These are phyloP conservation scores for Aspergillus sp. DNA, from an alignment of 2,329 filamentous ascomycete genomes.

Conservation along the genomic window DNA sequence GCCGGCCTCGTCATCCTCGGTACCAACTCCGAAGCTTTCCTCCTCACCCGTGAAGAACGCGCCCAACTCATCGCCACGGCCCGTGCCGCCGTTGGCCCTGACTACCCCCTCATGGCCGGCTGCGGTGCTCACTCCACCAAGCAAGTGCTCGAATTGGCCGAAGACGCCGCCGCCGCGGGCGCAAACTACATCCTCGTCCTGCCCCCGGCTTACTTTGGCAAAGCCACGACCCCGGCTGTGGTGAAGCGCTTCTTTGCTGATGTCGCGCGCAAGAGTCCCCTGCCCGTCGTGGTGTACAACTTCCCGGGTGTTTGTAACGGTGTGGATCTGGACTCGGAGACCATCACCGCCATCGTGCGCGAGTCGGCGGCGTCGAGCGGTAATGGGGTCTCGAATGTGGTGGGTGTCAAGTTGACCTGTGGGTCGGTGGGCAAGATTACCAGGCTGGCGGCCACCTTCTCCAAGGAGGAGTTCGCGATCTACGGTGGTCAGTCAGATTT, in stretches of 20 bases:
- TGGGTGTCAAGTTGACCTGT: constrained; percentile 68
- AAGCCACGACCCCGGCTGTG: constrained; percentile 59
- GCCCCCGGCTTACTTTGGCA: constrained; percentile 66
- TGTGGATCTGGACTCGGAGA: constrained; percentile 66
- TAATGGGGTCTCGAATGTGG: constrained; percentile 55
- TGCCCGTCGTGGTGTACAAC: constrained; percentile 68
- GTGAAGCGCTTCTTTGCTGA: constrained; percentile 62
- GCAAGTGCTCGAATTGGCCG: constrained; percentile 62
- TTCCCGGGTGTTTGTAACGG: constrained; percentile 70
- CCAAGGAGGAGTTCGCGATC: constrained; percentile 61
- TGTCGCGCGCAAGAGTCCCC: constrained; percentile 52
- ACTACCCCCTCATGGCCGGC: constrained; percentile 63
- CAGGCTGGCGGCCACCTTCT: constrained; percentile 55
- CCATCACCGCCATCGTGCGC: constrained; percentile 56
- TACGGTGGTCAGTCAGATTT: constrained; percentile 75
- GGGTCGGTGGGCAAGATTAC: constrained; percentile 63
- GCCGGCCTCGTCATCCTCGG: constrained; percentile 57
- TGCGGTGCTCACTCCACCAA: constrained; percentile 65
- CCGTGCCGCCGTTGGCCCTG: constrained; percentile 53
- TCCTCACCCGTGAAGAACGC: constrained; percentile 62
- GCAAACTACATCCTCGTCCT: constrained; percentile 64
- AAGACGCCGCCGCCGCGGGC: constrained; percentile 61
- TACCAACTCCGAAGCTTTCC: constrained; percentile 59
- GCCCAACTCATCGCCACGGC: constrained; percentile 59
- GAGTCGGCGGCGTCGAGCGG: constrained; percentile 34